Evolutionary conservation across 768 basidiomycete species (phyloP).

Genomic region (Pleurotus djamor): DNA sequence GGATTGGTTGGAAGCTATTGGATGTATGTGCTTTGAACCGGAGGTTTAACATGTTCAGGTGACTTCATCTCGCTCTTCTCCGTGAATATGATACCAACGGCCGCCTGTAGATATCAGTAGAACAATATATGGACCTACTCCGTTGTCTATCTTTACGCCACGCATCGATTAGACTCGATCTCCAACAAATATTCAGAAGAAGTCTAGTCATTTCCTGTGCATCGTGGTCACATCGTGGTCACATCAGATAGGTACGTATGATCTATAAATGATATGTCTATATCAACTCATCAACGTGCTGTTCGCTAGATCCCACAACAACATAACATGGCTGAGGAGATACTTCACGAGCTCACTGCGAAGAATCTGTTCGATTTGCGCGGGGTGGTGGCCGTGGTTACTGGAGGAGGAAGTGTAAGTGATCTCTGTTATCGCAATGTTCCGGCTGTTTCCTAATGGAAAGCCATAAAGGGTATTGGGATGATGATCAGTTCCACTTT

Average conservation of each 20-base stretch:
- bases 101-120: too few species aligned
- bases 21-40: background rate
- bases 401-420: constrained; percentile 41
- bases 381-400: constrained; percentile 44
- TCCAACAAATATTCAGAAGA: too few species aligned
- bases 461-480: constrained; percentile 36
- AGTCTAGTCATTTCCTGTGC: too few species aligned
- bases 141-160: too few species aligned
- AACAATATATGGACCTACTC: too few species aligned
- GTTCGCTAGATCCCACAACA: background rate
- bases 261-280: background rate
- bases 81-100: too few species aligned
- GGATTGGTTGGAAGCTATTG: background rate
- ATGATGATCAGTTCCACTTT: constrained; percentile 47
- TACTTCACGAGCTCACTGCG: constrained; percentile 30
- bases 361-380: constrained; percentile 39
- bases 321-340: constrained; percentile 16
- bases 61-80: background rate
- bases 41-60: background rate
- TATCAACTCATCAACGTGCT: background rate
- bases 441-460: background rate
- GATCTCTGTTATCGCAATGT: background rate
- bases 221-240: background rate
- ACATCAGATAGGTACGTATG: background rate
- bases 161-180: too few species aligned